phyloP scores from a whole-genome alignment of 306 rosid genomes.

The Inga laurina region DNA sequence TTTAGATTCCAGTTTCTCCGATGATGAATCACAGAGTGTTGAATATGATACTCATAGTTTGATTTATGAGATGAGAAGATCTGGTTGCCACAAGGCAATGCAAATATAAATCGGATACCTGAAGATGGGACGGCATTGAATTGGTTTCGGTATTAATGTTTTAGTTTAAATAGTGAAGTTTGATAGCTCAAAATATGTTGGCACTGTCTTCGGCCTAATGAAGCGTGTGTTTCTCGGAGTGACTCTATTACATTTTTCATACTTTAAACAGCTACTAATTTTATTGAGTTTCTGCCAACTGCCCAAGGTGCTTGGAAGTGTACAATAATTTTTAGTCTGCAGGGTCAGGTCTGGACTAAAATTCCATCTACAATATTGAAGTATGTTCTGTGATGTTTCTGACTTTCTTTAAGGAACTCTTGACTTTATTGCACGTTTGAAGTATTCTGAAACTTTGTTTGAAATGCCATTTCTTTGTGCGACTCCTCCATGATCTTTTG shows the following conservation, averaged over 20 bases:
- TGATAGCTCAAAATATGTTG: neutral
- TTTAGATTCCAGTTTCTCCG: neutral
- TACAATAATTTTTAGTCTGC: neutral
- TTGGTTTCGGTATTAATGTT: neutral
- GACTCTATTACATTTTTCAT: neutral
- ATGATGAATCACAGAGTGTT: neutral
- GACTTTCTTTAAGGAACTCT: neutral
- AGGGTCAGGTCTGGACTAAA: neutral
- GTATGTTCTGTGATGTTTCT: neutral
- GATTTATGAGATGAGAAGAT: neutral
- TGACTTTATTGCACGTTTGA: neutral
- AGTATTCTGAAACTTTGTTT: neutral
- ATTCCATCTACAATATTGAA: neutral
- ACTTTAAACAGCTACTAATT: neutral
- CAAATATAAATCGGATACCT: neutral
- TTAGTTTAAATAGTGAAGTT: neutral
- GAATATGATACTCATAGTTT: neutral
- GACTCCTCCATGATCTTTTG: neutral
- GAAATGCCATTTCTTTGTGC: neutral
- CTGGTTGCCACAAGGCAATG: neutral
- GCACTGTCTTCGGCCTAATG: neutral
- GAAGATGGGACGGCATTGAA: neutral
- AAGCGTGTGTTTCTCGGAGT: neutral
- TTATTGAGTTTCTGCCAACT: neutral
- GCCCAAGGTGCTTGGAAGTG: neutral